Conservation (phyloP, 495 filamentous ascomycete species). For the Xylaria palmicola region DNA sequence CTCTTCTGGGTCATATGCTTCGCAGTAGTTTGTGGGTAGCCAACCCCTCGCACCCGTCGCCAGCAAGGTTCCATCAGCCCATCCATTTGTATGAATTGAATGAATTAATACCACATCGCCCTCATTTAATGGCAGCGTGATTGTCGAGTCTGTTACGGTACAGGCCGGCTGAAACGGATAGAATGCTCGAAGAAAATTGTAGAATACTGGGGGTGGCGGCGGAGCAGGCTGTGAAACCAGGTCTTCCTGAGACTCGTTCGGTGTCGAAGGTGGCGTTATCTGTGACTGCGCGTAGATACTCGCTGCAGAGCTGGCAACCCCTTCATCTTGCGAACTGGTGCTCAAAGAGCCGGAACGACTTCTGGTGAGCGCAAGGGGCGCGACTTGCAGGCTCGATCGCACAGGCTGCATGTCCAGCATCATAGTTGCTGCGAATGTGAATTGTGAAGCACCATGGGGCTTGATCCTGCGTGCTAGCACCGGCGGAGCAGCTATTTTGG, state of each 20-base stretch:
- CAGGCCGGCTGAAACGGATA: conserved; percentile 85
- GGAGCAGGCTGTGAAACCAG: conserved; percentile 47
- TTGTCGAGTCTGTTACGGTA: conserved; percentile 66
- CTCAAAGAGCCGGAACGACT: conserved; percentile 49
- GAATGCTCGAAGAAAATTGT: conserved; percentile 95
- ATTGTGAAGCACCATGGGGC: conserved; percentile 40
- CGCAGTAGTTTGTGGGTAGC: conserved; percentile 98
- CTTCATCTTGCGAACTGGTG: conserved; percentile 40
- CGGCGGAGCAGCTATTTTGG: conserved; percentile 25
- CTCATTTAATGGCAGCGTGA: conserved; percentile 82
- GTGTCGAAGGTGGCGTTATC: conserved; percentile 74
- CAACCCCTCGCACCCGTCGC: conserved; percentile 87
- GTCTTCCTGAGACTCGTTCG: conserved; percentile 60
- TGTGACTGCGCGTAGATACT: conserved; percentile 50
- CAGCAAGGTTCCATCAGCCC: conserved; percentile 96
- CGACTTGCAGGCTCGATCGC: conserved; percentile 65
- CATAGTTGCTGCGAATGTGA: conserved; percentile 40
- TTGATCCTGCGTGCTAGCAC: conserved; percentile 20
- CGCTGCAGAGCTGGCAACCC: conserved; percentile 32
- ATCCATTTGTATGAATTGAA: conserved; percentile 97
- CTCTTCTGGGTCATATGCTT: conserved; percentile 82
- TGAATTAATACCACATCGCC: conserved; percentile 94
- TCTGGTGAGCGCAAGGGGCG: conserved; percentile 73
- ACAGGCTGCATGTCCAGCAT: conserved; percentile 50
- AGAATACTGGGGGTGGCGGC: conserved; percentile 64